phyloP scores from a whole-genome alignment of 345 rosid species.

The Alliaria petiolata region DNA sequence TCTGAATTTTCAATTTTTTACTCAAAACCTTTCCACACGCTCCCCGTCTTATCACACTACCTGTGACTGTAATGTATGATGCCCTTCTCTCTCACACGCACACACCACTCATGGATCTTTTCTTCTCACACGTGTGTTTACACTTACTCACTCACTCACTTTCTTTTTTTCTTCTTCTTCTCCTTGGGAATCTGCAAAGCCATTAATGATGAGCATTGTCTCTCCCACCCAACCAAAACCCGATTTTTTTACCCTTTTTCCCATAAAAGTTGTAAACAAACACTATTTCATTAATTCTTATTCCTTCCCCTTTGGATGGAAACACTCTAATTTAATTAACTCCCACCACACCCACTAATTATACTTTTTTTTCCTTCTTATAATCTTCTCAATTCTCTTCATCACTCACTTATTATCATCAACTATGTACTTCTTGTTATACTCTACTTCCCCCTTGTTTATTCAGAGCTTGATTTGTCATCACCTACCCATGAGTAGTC shows the following conservation, averaged over 20 bases:
- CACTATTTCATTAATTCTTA: slow-evolving; percentile 24
- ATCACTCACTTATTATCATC: slow-evolving; percentile 30
- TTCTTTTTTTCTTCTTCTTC: not conserved
- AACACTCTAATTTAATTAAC: not conserved
- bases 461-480: slow-evolving; percentile 9
- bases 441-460: not conserved
- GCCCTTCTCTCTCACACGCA: slow-evolving; percentile 6
- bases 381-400: slow-evolving; percentile 23
- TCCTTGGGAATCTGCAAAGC: slow-evolving; percentile 95
- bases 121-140: slow-evolving; percentile 22
- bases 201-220: slow-evolving; percentile 48
- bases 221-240: slow-evolving; percentile 34
- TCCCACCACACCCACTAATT: slow-evolving; percentile 5
- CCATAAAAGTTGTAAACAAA: slow-evolving; percentile 16
- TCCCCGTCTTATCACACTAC: slow-evolving; percentile 25
- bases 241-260: slow-evolving; percentile 23
- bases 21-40: slow-evolving; percentile 21
- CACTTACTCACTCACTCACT: not conserved
- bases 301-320: slow-evolving; percentile 23
- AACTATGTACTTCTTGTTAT: slow-evolving; percentile 34
- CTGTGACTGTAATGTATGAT: slow-evolving; percentile 1
- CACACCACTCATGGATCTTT: slow-evolving; percentile 14
- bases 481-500: slow-evolving; percentile 60
- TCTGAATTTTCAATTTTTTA: not conserved
- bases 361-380: not conserved